Conservation (phyloP, 352 stramenopile genomes). For the Globisporangium radiosum region DNA sequence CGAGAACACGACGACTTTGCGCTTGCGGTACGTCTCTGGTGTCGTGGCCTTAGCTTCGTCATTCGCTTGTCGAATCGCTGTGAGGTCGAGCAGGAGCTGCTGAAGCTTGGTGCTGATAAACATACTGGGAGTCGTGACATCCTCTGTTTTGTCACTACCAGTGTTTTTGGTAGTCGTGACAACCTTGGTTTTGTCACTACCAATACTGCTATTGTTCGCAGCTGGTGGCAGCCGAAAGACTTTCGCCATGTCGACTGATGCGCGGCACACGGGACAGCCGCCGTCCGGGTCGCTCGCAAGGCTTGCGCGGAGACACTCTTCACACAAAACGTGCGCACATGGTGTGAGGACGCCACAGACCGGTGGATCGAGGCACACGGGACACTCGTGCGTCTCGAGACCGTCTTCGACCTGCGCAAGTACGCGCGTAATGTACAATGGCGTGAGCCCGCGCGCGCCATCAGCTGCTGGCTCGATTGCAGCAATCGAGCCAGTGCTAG, state of each 20-base stretch:
- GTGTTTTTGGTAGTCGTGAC: not conserved
- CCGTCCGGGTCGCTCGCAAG: conserved; percentile 48
- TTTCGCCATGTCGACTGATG: conserved; percentile 50
- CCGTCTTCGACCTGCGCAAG: conserved; percentile 76
- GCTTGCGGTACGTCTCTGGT: conserved; percentile 11
- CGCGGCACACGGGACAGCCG: conserved; percentile 74
- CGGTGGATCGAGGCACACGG: conserved; percentile 78
- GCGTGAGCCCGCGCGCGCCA: conserved; percentile 20
- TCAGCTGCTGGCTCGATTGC: not conserved
- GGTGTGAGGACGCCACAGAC: conserved; percentile 66
- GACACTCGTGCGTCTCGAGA: conserved; percentile 76
- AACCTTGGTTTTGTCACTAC: not conserved
- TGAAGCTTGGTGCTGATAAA: conserved; percentile 70
- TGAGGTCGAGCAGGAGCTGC: conserved; percentile 59
- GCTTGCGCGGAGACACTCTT: conserved; percentile 60
- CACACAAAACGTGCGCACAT: conserved; percentile 83
- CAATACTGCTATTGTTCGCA: not conserved
- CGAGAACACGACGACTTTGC: conserved; percentile 88
- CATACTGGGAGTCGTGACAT: conserved; percentile 10
- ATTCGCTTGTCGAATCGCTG: conserved; percentile 52
- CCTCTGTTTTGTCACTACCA: not conserved
- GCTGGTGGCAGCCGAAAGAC: conserved; percentile 43
- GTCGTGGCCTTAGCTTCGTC: not conserved
- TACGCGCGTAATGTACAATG: conserved; percentile 64
- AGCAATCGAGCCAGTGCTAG: not conserved